Evolutionary conservation across 148 eudicot genomes (phyloP), one percentile per base, ranked within the genome.

Genomic region (Selenicereus undatus): DNA sequence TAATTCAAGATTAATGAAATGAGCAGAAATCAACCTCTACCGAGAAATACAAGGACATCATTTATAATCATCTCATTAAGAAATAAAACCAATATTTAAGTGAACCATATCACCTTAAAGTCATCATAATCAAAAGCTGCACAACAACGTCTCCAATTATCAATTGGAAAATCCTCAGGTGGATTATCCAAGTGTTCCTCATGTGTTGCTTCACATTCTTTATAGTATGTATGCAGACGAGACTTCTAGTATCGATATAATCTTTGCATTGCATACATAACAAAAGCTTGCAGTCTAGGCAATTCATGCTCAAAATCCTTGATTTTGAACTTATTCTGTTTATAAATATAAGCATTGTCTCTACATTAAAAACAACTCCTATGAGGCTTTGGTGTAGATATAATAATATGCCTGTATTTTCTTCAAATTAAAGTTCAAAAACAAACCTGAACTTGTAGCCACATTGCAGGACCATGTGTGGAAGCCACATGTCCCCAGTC

Each of bases 151-250:
- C 36, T 68, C 71, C 71, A 68, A 27, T 29, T 27, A n/a, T 14
- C 71, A 27, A 11, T 14, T 11, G 71, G 71, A 27, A 68, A 68
- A 27, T 68, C 71, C 24, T 7, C 26, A 68, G 71, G 36, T 68
- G 71, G 71, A 29, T 12, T 24, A 26, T 29, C 18, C 14, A 68
- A 4, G 27, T 16, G 71, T 14, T 68, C 71, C 27, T 68, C 71
- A 29, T 68, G 71, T 68, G 71, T 68, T 26, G 71, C 17, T 26
- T 39, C 71, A 68, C 71, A 24, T 68, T 68, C 71, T 68, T 68
- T 68, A 27, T 29, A 68, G 26, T 29, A 68, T 8, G 32, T 29
- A 27, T 68, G 16, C 18, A 68, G 26, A 13, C 39, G 35, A 68
- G 30, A 68, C 36, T 68, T 70, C 43, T 45, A 70, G 11, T 30